A percentile compares a stretch with the other conserved stretches of the same genome.
Conservation (phyloP, 805 yeast genomes). For the Lachancea fermentati region DNA sequence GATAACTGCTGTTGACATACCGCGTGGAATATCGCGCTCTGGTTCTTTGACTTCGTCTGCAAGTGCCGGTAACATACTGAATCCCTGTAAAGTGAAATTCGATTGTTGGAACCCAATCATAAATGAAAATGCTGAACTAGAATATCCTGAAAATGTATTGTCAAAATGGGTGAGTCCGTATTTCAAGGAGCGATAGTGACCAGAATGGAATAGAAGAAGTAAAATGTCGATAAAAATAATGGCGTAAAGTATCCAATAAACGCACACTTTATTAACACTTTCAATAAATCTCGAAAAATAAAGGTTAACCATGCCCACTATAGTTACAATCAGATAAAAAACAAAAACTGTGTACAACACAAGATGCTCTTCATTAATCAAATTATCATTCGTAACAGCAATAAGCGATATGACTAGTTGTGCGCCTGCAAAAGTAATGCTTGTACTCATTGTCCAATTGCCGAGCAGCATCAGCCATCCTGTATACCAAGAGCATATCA, state of each 20-base stretch:
- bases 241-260: constrained; percentile 71
- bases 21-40: constrained; percentile 68
- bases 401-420: constrained; percentile 64
- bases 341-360: constrained; percentile 48
- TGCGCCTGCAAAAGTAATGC: constrained; percentile 70
- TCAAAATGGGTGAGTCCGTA: constrained; percentile 63
- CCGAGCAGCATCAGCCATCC: constrained; percentile 75
- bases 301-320: constrained; percentile 60
- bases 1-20: constrained; percentile 59
- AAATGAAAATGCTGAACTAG: constrained; percentile 59
- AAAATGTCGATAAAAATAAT: constrained; percentile 62
- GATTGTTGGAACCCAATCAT: constrained; percentile 74
- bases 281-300: constrained; percentile 57
- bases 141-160: constrained; percentile 69
- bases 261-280: constrained; percentile 58
- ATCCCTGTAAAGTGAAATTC: constrained; percentile 74
- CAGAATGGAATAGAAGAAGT: constrained; percentile 49
- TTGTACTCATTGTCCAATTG: constrained; percentile 71
- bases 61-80: constrained; percentile 74
- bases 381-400: constrained; percentile 54
- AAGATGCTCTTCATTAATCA: constrained; percentile 45
- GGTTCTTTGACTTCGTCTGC: constrained; percentile 78
- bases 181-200: constrained; percentile 50
- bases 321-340: constrained; percentile 48
- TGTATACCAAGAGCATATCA: constrained; percentile 64